Evolutionary conservation across 139 green algal species (phyloP).

Genomic region (Volvox reticuliferus): DNA sequence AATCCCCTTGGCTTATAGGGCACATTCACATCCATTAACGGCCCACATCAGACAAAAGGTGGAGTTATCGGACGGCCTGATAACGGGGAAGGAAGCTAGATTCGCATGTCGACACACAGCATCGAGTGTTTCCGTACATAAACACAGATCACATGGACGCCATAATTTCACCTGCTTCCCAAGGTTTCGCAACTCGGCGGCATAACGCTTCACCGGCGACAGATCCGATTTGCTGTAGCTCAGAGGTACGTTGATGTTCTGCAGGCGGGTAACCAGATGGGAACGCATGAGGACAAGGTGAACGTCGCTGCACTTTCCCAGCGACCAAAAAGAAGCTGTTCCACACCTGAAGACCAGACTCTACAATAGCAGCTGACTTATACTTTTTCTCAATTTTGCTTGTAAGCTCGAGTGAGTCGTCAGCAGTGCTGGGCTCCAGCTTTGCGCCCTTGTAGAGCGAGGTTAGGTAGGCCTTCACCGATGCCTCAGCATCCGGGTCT

Average conservation of each 20-base stretch:
- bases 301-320: no score
- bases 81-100: no score
- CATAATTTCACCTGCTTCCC: conserved; percentile 57
- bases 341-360: conserved; percentile 65
- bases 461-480: conserved; percentile 54
- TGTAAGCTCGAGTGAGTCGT: conserved; percentile 55
- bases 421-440: conserved; percentile 29
- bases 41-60: no score
- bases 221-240: conserved; percentile 46
- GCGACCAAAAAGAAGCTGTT: neutral
- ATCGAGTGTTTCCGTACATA: no score
- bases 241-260: conserved; percentile 65
- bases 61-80: no score
- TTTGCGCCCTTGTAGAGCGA: conserved; percentile 43
- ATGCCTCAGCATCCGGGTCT: conserved; percentile 56
- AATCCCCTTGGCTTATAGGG: no score
- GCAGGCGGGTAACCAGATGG: neutral
- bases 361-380: conserved; percentile 65
- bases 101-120: no score
- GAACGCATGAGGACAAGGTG: no score
- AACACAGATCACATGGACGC: no score
- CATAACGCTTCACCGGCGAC: conserved; percentile 68
- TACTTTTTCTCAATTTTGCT: conserved; percentile 73
- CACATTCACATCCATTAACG: no score
- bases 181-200: conserved; percentile 60